Base-by-base conservation (phyloP, 2,329 filamentous ascomycete species). In the Diplodia intermedia region DNA sequence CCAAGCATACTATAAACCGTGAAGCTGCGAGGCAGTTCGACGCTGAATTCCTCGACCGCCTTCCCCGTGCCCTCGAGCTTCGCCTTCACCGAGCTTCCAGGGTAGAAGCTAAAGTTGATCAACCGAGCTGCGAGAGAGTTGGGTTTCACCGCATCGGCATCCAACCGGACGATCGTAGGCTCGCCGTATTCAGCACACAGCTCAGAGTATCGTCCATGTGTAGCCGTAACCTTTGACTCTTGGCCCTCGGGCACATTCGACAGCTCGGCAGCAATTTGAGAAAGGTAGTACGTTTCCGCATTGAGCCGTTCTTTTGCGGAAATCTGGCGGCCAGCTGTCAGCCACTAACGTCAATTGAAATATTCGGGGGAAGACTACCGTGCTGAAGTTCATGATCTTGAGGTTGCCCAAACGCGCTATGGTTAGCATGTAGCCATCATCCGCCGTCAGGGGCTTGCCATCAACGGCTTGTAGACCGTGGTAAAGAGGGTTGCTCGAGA, bases 261-360 rank as follows among this genome's bases (percentile, higher is more conserved):
- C 49, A 97, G 82, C 75, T 95, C 91, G 70, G 89, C 89, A 12
- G 87, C 91, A 68, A 97, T 95, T 66, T 91, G 87, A 0, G 90
- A 92, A 12, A 98, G 87, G 77, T 99, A 99, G 78, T 97, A 99
- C 74, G 94, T 90, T 73, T 98, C 95, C 4, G 93, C 93, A 74
- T 98, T 95, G 66, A 88, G 85, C 20, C 94, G 88, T 77, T 98
- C 94, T 52, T 90, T 87, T 1, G 83, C 73, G 0, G 89, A 89
- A 72, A 98, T 89, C 18, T 72, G 11, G 29, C 29, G 6, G 18
- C 15, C 60, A 26, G 12, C 6, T 55, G 33, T 63, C 47, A 63
- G 60, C 47, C 29, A 11, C 20, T 1, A 29, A 57, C 68, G 29
- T 31, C 14, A 36, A 11, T 12, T 52, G 23, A 12, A 20, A 11